Conservation (phyloP, 2,329 filamentous ascomycete species). For the Fusarium sp. region DNA sequence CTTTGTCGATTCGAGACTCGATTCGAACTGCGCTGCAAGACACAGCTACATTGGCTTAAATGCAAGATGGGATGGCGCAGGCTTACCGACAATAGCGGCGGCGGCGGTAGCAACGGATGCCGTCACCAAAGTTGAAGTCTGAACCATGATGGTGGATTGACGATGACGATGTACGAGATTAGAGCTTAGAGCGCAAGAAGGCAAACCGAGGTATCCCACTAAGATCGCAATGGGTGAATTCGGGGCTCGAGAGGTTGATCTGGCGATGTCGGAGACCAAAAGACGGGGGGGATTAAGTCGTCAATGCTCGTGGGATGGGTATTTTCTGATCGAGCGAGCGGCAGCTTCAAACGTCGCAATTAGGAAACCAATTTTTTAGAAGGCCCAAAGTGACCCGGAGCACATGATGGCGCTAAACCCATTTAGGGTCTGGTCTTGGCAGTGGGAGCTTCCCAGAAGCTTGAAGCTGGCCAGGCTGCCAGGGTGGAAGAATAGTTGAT, state of each 20-base stretch:
- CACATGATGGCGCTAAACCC: slow-evolving; percentile 48
- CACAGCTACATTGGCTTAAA: neutral
- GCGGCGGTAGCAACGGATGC: slow-evolving; percentile 73
- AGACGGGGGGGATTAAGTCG: slow-evolving; percentile 39
- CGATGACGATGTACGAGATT: slow-evolving; percentile 29
- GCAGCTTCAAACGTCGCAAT: slow-evolving; percentile 49
- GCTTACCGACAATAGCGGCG: slow-evolving; percentile 71
- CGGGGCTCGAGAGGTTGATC: slow-evolving; percentile 13
- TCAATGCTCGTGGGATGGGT: slow-evolving; percentile 39
- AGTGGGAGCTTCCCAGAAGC: slow-evolving; percentile 26
- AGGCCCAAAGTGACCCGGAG: slow-evolving; percentile 18
- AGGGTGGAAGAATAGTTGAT: neutral
- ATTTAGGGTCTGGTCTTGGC: slow-evolving; percentile 31
- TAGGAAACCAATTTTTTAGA: slow-evolving; percentile 51
- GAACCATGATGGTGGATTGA: slow-evolving; percentile 57
- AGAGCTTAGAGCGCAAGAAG: slow-evolving; percentile 20
- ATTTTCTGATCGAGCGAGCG: slow-evolving; percentile 42
- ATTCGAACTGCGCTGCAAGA: slow-evolving; percentile 1
- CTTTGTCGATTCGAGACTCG: neutral
- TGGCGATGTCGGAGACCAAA: slow-evolving; percentile 23
- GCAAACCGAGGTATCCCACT: slow-evolving; percentile 21
- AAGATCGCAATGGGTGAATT: slow-evolving; percentile 25
- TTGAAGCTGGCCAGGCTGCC: neutral
- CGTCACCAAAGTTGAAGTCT: slow-evolving; percentile 70
- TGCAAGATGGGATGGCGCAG: slow-evolving; percentile 10